phyloP scores from a whole-genome alignment of 208 protist species.

The Leishmania arabica region DNA sequence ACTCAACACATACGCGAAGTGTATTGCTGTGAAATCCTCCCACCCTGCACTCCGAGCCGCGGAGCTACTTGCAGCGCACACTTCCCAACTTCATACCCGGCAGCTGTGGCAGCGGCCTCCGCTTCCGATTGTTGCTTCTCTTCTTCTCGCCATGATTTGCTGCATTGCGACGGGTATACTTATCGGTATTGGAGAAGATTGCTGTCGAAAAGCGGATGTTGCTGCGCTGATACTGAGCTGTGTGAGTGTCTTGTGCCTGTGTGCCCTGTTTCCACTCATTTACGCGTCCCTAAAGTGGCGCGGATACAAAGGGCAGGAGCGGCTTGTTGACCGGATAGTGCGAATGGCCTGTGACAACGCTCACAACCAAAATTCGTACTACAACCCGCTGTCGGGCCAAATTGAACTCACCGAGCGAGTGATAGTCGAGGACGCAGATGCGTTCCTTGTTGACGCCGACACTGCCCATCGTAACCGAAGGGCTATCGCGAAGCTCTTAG shows the following conservation, averaged over 20 bases:
- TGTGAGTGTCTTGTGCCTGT: constrained; percentile 11
- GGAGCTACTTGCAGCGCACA: constrained; percentile 14
- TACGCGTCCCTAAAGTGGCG: constrained; percentile 8
- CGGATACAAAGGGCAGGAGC: background rate
- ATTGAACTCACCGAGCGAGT: constrained; percentile 9
- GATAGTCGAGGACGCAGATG: constrained; percentile 12
- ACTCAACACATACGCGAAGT: constrained; percentile 34
- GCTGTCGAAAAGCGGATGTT: constrained; percentile 18
- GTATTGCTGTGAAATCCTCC: background rate
- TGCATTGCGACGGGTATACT: constrained; percentile 22
- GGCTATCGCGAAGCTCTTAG: constrained; percentile 35
- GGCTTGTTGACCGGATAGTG: constrained; percentile 16
- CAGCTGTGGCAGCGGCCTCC: constrained; percentile 19
- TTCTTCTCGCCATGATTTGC: constrained; percentile 19
- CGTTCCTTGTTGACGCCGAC: constrained; percentile 28
- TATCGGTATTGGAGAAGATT: constrained; percentile 9
- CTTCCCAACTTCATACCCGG: constrained; percentile 20
- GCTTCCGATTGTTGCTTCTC: constrained; percentile 11
- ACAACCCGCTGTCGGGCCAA: constrained; percentile 24
- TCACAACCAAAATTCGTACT: constrained; percentile 3
- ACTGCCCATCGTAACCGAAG: constrained; percentile 34
- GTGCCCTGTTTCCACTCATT: constrained; percentile 30
- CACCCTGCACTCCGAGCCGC: constrained; percentile 16
- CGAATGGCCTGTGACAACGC: background rate
- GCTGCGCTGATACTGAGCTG: constrained; percentile 25